A percentile compares a stretch with the other conserved stretches of the same genome.
Conservation (phyloP, 2,329 filamentous ascomycete species). For the Drechslerella dactyloides region DNA sequence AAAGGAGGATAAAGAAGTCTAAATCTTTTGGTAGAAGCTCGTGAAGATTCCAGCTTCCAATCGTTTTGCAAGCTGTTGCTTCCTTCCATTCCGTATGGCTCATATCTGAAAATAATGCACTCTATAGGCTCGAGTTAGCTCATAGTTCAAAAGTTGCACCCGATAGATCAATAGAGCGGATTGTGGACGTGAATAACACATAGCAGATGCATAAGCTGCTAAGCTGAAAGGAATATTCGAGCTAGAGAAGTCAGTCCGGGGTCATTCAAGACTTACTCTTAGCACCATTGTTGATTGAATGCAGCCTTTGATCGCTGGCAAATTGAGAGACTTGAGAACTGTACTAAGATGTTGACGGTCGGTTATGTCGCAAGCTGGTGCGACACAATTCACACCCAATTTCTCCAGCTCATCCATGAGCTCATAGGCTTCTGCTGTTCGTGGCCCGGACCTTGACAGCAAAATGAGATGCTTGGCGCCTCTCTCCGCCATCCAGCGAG, state of each 20-base stretch:
- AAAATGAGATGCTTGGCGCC: slow-evolving; percentile 66
- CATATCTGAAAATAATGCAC: slow-evolving; percentile 36
- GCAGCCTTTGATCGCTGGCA: slow-evolving; percentile 26
- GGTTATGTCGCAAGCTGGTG: slow-evolving; percentile 24
- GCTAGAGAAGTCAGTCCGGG: not conserved
- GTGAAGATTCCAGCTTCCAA: slow-evolving; percentile 65
- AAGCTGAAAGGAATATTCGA: no score
- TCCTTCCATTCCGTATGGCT: slow-evolving; percentile 61
- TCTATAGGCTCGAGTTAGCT: slow-evolving; percentile 35
- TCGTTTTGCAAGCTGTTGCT: slow-evolving; percentile 63
- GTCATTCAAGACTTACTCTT: slow-evolving; percentile 19
- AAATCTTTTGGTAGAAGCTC: slow-evolving; percentile 57
- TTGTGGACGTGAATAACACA: no score
- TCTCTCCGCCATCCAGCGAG: slow-evolving; percentile 61
- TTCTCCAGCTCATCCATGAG: slow-evolving; percentile 10
- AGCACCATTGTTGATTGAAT: slow-evolving; percentile 32
- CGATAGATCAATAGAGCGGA: no score
- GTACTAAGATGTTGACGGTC: not conserved
- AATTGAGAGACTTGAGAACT: slow-evolving; percentile 9
- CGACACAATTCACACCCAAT: slow-evolving; percentile 18
- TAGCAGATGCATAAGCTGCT: no score
- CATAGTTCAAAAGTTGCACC: no score
- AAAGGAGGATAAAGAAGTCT: slow-evolving; percentile 61
- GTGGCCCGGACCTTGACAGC: slow-evolving; percentile 62
- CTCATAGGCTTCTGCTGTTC: slow-evolving; percentile 25